Evolutionary conservation across 805 yeast species (phyloP).

Genomic region (Myxozyma nipponensis): DNA sequence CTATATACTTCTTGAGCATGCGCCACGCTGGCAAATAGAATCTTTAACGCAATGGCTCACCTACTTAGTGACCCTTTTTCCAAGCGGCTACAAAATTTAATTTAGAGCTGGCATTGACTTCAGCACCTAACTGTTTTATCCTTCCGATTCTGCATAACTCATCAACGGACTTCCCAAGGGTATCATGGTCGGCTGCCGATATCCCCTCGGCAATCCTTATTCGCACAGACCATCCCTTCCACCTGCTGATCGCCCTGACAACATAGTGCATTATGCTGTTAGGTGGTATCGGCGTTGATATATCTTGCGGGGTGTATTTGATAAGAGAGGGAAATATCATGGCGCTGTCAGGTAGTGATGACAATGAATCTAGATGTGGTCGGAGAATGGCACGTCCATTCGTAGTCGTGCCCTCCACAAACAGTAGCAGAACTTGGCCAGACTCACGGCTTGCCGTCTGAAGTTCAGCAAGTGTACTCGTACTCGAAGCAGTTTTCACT

Average conservation of each 20-base stretch:
- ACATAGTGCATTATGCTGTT: slow-evolving; percentile 31
- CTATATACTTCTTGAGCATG: no score
- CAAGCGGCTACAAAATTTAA: slow-evolving; percentile 42
- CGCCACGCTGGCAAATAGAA: background rate
- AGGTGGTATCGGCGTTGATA: slow-evolving; percentile 38
- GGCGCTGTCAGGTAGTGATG: slow-evolving; percentile 11
- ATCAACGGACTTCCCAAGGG: slow-evolving; percentile 25
- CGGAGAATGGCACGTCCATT: slow-evolving; percentile 73
- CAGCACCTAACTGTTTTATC: slow-evolving; percentile 47
- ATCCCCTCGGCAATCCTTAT: slow-evolving; percentile 33
- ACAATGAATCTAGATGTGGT: slow-evolving; percentile 37
- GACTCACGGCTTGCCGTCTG: slow-evolving; percentile 30
- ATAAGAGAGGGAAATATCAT: slow-evolving; percentile 33
- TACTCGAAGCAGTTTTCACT: background rate
- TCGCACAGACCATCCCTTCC: slow-evolving; percentile 33
- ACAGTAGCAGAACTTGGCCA: slow-evolving; percentile 41
- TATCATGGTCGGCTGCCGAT: slow-evolving; percentile 12
- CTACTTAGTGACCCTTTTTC: slow-evolving; percentile 29
- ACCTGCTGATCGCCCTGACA: slow-evolving; percentile 22
- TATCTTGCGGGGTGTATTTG: slow-evolving; percentile 36
- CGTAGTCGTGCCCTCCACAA: slow-evolving; percentile 62
- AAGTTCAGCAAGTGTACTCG: background rate
- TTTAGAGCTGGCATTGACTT: slow-evolving; percentile 45
- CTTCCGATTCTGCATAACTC: slow-evolving; percentile 42
- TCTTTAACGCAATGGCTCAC: no score